phyloP scores from a whole-genome alignment of 108 stramenopile species.

The Skeletonema tropicum region DNA sequence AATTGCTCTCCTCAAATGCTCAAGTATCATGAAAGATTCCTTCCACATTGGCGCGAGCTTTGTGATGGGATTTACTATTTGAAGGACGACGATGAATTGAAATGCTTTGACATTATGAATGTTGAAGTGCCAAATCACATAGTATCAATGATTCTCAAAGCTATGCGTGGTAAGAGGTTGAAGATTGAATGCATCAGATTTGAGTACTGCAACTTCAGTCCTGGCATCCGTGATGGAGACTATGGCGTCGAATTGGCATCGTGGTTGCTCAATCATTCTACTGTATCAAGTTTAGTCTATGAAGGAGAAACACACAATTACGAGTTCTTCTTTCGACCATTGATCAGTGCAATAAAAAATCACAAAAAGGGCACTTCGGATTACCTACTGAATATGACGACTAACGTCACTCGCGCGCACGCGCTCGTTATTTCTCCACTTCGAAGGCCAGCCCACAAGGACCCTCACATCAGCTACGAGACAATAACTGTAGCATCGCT shows the following conservation, averaged over 20 bases:
- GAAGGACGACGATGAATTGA: constrained; percentile 1
- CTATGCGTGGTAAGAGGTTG: constrained; percentile 1
- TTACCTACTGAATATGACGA: too few relatives aligned
- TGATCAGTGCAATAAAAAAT: background rate
- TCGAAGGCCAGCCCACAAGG: too few relatives aligned
- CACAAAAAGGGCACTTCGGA: too few relatives aligned
- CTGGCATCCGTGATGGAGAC: background rate
- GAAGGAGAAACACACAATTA: background rate
- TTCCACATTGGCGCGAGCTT: constrained; percentile 4
- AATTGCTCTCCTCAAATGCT: background rate
- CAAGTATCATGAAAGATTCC: background rate
- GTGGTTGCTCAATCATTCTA: constrained; percentile 3
- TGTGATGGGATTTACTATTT: constrained; percentile 1
- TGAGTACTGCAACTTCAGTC: background rate
- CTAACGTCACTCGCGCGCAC: too few relatives aligned
- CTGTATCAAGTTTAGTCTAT: background rate
- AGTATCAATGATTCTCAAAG: constrained; percentile 3
- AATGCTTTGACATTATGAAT: background rate
- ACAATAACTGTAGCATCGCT: too few relatives aligned
- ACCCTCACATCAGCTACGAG: too few relatives aligned
- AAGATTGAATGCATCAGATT: background rate
- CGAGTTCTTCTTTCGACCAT: constrained; percentile 3
- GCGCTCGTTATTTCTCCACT: too few relatives aligned
- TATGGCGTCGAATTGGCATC: constrained; percentile 1
- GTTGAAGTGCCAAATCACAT: constrained; percentile 1